Evolutionary conservation across 106 monocot species (phyloP).

Genomic region (Acanthochlamys bracteata): DNA sequence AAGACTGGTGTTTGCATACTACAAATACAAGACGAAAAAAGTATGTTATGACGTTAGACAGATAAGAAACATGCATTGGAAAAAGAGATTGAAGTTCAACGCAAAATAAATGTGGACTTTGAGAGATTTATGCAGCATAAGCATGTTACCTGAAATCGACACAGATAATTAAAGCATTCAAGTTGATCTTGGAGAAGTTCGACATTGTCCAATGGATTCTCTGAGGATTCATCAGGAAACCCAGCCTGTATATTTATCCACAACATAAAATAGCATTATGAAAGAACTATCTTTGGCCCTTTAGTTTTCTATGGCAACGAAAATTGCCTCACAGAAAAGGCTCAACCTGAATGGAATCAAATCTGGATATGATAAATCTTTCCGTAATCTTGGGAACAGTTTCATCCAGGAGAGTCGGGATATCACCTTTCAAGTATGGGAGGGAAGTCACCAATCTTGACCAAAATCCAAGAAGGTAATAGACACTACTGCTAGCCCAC

Average conservation of each 20-base stretch:
- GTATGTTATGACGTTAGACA: background rate
- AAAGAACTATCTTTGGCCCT: background rate
- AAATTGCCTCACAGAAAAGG: background rate
- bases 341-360: slow-evolving; percentile 87
- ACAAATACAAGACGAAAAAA: background rate
- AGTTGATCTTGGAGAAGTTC: slow-evolving; percentile 97
- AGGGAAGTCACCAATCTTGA: slow-evolving; percentile 96
- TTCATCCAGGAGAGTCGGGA: slow-evolving; percentile 87
- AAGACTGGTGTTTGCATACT: slow-evolving; percentile 55
- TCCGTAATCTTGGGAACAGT: slow-evolving; percentile 95
- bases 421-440: slow-evolving; percentile 89
- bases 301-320: background rate
- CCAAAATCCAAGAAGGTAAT: slow-evolving; percentile 95
- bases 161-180: slow-evolving; percentile 88
- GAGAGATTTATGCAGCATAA: background rate
- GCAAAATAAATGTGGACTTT: background rate
- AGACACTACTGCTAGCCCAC: slow-evolving; percentile 98
- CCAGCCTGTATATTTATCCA: slow-evolving; percentile 51
- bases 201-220: slow-evolving; percentile 94
- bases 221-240: slow-evolving; percentile 67
- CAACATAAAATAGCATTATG: slow-evolving; percentile 12
- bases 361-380: slow-evolving; percentile 91
- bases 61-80: background rate
- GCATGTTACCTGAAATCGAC: slow-evolving; percentile 78
- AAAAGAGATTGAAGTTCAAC: background rate